A percentile compares a stretch with the other conserved stretches of the same genome.
Conservation (phyloP, 2,329 filamentous ascomycete species). For the Botrytis byssoidea region DNA sequence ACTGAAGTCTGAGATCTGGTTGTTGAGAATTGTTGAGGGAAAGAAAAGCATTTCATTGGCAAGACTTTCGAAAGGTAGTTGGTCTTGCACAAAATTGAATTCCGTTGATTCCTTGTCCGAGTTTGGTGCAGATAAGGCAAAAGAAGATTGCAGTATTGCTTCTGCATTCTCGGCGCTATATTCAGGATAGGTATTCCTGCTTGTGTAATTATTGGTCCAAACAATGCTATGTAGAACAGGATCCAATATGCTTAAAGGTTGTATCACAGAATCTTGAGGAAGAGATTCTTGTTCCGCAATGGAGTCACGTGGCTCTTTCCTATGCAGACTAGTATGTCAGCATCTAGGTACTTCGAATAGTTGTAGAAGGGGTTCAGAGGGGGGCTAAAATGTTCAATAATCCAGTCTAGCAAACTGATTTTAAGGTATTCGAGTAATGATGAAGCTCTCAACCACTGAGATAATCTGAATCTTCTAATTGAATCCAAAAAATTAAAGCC, state of each 20-base stretch:
- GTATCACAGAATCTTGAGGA: neutral
- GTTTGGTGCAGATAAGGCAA: neutral
- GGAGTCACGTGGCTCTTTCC: neutral
- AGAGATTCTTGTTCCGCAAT: neutral
- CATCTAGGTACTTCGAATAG: neutral
- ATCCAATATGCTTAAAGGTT: neutral
- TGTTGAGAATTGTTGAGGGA: neutral
- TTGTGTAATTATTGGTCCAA: neutral
- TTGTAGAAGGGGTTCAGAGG: neutral
- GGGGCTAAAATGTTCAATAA: too few relatives aligned
- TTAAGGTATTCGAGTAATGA: too few relatives aligned
- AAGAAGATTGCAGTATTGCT: neutral
- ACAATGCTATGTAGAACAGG: neutral
- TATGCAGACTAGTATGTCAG: neutral
- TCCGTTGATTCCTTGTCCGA: neutral
- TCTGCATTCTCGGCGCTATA: neutral
- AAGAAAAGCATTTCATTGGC: neutral
- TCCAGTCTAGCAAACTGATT: neutral
- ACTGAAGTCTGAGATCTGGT: neutral
- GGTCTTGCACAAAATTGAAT: neutral
- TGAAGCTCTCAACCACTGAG: neutral
- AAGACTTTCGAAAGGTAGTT: neutral
- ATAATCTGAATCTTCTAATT: neutral
- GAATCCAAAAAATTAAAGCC: neutral
- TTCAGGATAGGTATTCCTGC: neutral